Conservation (phyloP, 345 rosid species). For the Citrus glauca region DNA sequence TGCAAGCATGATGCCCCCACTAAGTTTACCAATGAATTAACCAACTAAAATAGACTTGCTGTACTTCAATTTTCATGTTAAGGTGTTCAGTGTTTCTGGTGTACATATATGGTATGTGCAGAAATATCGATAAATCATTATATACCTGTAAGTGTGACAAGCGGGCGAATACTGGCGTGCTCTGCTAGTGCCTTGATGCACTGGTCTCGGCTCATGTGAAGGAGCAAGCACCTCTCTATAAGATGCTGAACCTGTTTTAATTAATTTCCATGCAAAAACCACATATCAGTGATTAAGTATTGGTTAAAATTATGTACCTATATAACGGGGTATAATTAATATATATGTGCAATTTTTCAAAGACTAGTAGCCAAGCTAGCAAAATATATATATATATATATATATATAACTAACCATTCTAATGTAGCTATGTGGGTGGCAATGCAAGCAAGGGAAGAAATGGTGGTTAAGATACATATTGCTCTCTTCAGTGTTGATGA, state of each 20-base stretch:
- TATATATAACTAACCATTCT: constrained; percentile 40
- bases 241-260: constrained; percentile 67
- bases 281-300: too few species aligned
- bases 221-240: constrained; percentile 78
- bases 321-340: too few species aligned
- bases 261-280: not conserved
- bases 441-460: constrained; percentile 61
- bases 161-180: constrained; percentile 60
- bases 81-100: not conserved
- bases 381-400: too few species aligned
- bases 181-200: constrained; percentile 58
- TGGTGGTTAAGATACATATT: constrained; percentile 37
- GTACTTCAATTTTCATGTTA: not conserved
- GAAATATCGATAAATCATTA: too few species aligned
- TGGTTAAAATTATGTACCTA: too few species aligned
- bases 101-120: too few species aligned
- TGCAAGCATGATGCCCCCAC: constrained; percentile 21
- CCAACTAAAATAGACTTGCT: not conserved
- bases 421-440: constrained; percentile 73
- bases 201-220: constrained; percentile 69
- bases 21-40: not conserved
- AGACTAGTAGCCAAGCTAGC: not conserved
- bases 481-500: not conserved
- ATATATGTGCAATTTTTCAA: too few species aligned
- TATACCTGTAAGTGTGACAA: constrained; percentile 64